Evolutionary conservation across 163 green algal species (phyloP).

Genomic region (Chloromonas sp.): DNA sequence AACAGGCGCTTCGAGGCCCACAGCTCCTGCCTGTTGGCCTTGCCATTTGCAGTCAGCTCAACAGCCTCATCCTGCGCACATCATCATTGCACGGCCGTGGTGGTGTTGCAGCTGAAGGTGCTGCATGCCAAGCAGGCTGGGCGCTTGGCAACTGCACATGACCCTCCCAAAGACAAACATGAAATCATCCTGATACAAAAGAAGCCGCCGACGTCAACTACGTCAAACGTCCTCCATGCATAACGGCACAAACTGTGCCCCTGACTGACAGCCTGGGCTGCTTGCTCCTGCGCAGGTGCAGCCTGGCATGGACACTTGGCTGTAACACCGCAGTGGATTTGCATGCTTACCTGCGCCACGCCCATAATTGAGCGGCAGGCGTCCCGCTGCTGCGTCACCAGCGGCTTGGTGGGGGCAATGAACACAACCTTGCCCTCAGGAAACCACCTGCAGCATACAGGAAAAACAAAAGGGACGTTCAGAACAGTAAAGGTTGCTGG

Average conservation of each 20-base stretch:
- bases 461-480: background rate
- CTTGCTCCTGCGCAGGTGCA: no score
- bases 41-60: conserved; percentile 49
- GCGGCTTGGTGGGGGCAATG: conserved; percentile 84
- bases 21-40: conserved; percentile 35
- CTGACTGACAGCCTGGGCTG: no score
- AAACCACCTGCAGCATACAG: conserved; percentile 24
- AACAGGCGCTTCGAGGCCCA: conserved; percentile 77
- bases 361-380: conserved; percentile 73
- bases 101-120: no score
- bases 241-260: no score
- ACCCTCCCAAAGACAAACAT: no score
- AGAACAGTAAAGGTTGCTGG: background rate
- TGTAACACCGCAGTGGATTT: no score
- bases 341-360: conserved; percentile 40
- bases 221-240: no score
- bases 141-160: no score
- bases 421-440: conserved; percentile 87
- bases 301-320: no score
- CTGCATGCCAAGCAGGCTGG: no score
- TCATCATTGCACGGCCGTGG: background rate
- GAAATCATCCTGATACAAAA: no score
- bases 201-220: no score
- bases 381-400: conserved; percentile 86
- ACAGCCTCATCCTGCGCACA: conserved; percentile 28